Base-by-base conservation (phyloP, 2,329 filamentous ascomycete genomes). In the Fusarium sp. region DNA sequence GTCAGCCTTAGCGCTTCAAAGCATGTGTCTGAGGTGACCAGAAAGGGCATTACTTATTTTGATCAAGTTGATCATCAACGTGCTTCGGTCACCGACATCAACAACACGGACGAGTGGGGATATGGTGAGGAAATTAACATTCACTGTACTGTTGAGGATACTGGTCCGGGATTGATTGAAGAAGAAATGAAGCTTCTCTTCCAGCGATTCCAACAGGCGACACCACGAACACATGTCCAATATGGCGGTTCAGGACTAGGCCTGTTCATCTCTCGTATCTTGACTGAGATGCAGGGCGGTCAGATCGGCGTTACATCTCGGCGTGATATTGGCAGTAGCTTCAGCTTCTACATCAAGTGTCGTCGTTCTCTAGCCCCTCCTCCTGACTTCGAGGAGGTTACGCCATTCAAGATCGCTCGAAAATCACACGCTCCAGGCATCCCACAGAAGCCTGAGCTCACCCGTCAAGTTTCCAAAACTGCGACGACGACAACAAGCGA, bases 261-360 rank as follows among this genome's bases (percentile, higher is more conserved):
- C 1, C 82, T 95, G 2, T 94, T 94, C 81, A 94, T 95, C 76
- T 93, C 90, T 7, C 86, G 91, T 40, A 91, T 92, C 73, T 81
- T 95, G 51, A 92, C 91, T 3, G 91, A 94, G 76, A 81, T 94
- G 52, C 92, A 94, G 79, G 92, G 92, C 16, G 92, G 92, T 4
- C 91, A 93, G 76, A 93, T 94, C 59, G 91, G 91, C 10, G 91
- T 94, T 5, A 85, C 86, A 3, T 92, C 90, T 1, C 82, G 87
- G 66, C 86, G 89, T 61, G 91, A 90, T 15, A 83, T 88, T 40
- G 92, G 92, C 42, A 92, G 90, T 78, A 92, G 88, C 0, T 94
- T 94, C 78, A 90, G 89, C 29, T 94, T 95, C 77, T 94, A 93
- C 76, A 86, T 94, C 77, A 91, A 90, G 69, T 88, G 88, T 57